Evolutionary conservation across 2,329 filamentous ascomycete species (phyloP), one percentile per base, ranked within the genome.

Genomic region (Biscogniauxia marginata): DNA sequence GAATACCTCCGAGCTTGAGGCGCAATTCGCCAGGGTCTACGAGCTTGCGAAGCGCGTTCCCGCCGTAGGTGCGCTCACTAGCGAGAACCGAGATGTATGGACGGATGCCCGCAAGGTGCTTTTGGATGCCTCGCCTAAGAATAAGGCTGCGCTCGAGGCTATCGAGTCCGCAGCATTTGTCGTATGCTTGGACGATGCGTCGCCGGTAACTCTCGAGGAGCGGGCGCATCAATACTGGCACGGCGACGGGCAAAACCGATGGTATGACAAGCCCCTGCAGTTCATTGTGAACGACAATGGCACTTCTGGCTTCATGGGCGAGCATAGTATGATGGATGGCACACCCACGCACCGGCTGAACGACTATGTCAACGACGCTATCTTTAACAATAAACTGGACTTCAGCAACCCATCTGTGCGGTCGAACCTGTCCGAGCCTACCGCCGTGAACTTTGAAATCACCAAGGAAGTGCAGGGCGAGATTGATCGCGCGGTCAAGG

Each of bases 241-340:
- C 77, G 95, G 95, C 53, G 93, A 99, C 69, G 95, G 95, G 55
- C 81, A 85, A 65, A 99, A 99, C 81, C 86, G 95, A 64, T 99
- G 93, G 93, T 98, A 87, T 71, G 95, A 99, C 82, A 99, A 99
- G 82, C 95, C 95, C 5, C 79, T 96, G 53, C 93, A 99, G 76
- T 98, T 99, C 78, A 96, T 99, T 72, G 74, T 99, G 78, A 97
- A 96, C 75, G 93, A 99, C 73, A 99, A 99, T 73, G 95, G 95
- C 66, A 96, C 95, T 7, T 90, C 95, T 2, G 95, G 95, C 59
- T 99, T 99, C 82, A 93, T 92, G 83, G 95, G 95, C 70, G 95
- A 99, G 78, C 95, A 99, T 82, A 96, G 90, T 68, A 98, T 99
- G 95, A 99, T 99, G 96, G 95, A 99, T 72, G 95, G 96, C 63